Base-by-base conservation (phyloP, 108 stramenopile genomes). In the Nitzschia sp. region DNA sequence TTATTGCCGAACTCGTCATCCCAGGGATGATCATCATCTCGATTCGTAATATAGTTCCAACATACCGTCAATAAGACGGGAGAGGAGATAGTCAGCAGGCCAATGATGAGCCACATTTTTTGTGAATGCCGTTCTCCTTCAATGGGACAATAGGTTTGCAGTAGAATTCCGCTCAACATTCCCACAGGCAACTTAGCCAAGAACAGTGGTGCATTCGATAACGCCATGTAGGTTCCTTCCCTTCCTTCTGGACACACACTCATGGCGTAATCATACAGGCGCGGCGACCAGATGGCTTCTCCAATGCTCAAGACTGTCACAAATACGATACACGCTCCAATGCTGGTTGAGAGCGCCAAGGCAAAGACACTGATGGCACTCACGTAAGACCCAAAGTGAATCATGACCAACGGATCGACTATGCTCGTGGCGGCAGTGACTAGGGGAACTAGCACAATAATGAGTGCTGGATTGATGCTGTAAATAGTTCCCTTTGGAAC, bases 171-270 rank as follows among this genome's bases (percentile, higher is more conserved):
- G 58, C 89, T 90, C 53, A 93, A 53, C 50, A 90, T 69, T 22
- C 92, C 89, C 22, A 90, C 88, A 13, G 92, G 92, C 29, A 93
- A 48, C 60, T 93, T 87, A 2, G 92, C 89, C 45, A 89, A 69
- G 54, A 93, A 93, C 13, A 93, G 71, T 1, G 92, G 92, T 32
- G 92, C 92, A 4, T 78, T 80, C 21, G 84, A 82, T 48, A 93
- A 66, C 0, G 92, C 92, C 84, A 88, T 89, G 72, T 87, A 93
- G 4, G 87, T 86, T 1, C 89, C 92, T 57, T 93, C 92, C 38
- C 87, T 56, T 17, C 92, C 90, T 72, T 91, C 89, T 31, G 73
- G 66, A 22, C 80, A 77, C 0, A 93, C 82, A 16, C 71, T 73
- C 59, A 85, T 85, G n/a, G 87, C 87, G 57, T 87, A 91, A 71